Percentiles rank a stretch among this genome's conserved stretches.
These are phyloP conservation scores for Nepenthes mirabilis DNA, from an alignment of 148 eudicot genomes.

Conservation along the genomic window DNA sequence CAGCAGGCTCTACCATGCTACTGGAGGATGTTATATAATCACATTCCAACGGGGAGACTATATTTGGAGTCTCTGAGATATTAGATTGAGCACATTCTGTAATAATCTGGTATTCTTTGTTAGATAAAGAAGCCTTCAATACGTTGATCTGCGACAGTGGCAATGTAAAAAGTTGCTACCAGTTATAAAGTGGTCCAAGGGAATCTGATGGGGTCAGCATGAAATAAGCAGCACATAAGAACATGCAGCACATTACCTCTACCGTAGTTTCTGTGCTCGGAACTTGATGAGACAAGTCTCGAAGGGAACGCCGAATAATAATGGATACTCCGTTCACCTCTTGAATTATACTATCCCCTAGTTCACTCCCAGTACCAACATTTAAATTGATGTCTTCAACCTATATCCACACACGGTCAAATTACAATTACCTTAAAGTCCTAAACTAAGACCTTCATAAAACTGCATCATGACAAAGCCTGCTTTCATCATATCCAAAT, in stretches of 20 bases:
- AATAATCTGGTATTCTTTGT: constrained; percentile 79
- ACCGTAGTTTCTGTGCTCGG: constrained; percentile 62
- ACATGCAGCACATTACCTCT: constrained; percentile 26
- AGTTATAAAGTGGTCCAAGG: too few relatives aligned
- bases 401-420: constrained; percentile 23
- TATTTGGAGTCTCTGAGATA: constrained; percentile 67
- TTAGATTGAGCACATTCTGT: constrained; percentile 85
- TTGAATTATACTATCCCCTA: constrained; percentile 86
- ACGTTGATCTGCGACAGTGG: constrained; percentile 47
- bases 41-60: constrained; percentile 39
- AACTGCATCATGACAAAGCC: too few relatives aligned
- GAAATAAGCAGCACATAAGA: neutral
- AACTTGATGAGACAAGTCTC: constrained; percentile 80
- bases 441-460: too few relatives aligned
- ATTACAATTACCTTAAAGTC: neutral
- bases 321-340: constrained; percentile 77
- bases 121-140: constrained; percentile 77
- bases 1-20: constrained; percentile 25
- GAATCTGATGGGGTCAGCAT: too few relatives aligned
- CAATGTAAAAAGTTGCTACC: too few relatives aligned
- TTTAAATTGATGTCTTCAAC: constrained; percentile 88
- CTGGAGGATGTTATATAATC: constrained; percentile 18
- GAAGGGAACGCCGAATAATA: constrained; percentile 62
- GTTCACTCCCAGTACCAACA: constrained; percentile 57
- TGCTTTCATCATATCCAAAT: too few relatives aligned